Conservation (phyloP, 2,329 filamentous ascomycete species). For the Penicillium sp. region DNA sequence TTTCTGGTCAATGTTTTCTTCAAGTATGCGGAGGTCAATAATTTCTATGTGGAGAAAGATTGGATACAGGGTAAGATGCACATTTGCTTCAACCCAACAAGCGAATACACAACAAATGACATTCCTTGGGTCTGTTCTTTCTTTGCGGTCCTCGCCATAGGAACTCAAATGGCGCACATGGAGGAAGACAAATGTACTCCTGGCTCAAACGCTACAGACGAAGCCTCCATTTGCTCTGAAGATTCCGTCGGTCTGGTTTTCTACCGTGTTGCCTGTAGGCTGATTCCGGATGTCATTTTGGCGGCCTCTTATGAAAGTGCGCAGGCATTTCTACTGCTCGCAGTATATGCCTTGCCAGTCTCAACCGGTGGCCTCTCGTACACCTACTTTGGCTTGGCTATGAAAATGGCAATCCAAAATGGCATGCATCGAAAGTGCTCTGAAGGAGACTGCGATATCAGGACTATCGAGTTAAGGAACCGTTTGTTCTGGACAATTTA, state of each 20-base stretch:
- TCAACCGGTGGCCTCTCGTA: slow-evolving; percentile 61
- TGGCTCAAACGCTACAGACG: slow-evolving; percentile 25
- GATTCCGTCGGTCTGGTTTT: slow-evolving; percentile 59
- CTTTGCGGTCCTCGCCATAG: slow-evolving; percentile 45
- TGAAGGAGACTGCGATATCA: slow-evolving; percentile 50
- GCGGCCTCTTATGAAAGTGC: slow-evolving; percentile 61
- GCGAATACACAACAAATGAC: slow-evolving; percentile 38
- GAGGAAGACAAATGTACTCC: slow-evolving; percentile 34
- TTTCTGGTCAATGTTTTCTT: slow-evolving; percentile 46
- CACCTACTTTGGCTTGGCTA: slow-evolving; percentile 59
- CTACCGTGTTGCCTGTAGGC: slow-evolving; percentile 58
- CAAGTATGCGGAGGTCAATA: slow-evolving; percentile 45
- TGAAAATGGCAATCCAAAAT: slow-evolving; percentile 63
- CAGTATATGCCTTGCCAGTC: slow-evolving; percentile 58
- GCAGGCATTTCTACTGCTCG: slow-evolving; percentile 61
- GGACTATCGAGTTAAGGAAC: slow-evolving; percentile 57
- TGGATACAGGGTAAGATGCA: slow-evolving; percentile 44
- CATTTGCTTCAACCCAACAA: slow-evolving; percentile 37
- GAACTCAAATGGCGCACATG: slow-evolving; percentile 48
- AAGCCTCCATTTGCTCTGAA: slow-evolving; percentile 44
- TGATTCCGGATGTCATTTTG: slow-evolving; percentile 61
- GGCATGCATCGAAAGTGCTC: slow-evolving; percentile 61
- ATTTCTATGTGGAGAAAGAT: slow-evolving; percentile 44
- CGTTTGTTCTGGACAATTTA: slow-evolving; percentile 62
- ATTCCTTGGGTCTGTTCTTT: slow-evolving; percentile 44